These are phyloP conservation scores for Puccinellia tenuiflora DNA, from an alignment of 176 grass and related monocot species.

Conservation along the genomic window DNA sequence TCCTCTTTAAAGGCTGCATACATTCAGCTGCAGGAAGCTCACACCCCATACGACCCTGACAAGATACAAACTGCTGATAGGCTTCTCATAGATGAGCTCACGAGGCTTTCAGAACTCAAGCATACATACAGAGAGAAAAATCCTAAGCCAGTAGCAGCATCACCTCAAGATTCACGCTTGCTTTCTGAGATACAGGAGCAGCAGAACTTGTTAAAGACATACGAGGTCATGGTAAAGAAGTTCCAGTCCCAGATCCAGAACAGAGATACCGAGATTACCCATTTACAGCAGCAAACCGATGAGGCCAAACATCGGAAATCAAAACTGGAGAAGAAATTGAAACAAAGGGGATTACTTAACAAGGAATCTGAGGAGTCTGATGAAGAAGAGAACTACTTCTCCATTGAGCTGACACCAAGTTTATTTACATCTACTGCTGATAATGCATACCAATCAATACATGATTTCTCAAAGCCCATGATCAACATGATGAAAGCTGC, in stretches of 20 bases:
- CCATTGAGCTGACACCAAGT: slow-evolving; percentile 81
- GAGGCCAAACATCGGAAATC: slow-evolving; percentile 74
- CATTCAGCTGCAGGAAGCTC: slow-evolving; percentile 91
- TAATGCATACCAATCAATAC: slow-evolving; percentile 76
- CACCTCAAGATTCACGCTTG: slow-evolving; percentile 80
- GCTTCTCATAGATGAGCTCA: slow-evolving; percentile 92
- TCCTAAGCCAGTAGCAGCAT: slow-evolving; percentile 68
- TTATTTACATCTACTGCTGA: slow-evolving; percentile 83
- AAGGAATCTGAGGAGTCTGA: slow-evolving; percentile 71
- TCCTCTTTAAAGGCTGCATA: slow-evolving; percentile 92
- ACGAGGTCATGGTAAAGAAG: slow-evolving; percentile 97
- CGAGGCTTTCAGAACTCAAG: slow-evolving; percentile 90
- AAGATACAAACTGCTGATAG: slow-evolving; percentile 84
- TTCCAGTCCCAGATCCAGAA: slow-evolving; percentile 95
- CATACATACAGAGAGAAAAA: slow-evolving; percentile 90
- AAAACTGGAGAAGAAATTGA: slow-evolving; percentile 96
- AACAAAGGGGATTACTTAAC: slow-evolving; percentile 78
- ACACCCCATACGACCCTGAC: slow-evolving; percentile 93
- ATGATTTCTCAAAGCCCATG: slow-evolving; percentile 90
- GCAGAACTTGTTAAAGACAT: slow-evolving; percentile 89
- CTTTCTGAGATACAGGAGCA: slow-evolving; percentile 94
- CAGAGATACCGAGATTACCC: slow-evolving; percentile 70
- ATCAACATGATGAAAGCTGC: slow-evolving; percentile 99
- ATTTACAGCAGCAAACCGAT: slow-evolving; percentile 71
- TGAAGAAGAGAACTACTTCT: slow-evolving; percentile 89